Evolutionary conservation across 1,139 yeast genomes (phyloP).

Genomic region (Saccharomyces hybrid): DNA sequence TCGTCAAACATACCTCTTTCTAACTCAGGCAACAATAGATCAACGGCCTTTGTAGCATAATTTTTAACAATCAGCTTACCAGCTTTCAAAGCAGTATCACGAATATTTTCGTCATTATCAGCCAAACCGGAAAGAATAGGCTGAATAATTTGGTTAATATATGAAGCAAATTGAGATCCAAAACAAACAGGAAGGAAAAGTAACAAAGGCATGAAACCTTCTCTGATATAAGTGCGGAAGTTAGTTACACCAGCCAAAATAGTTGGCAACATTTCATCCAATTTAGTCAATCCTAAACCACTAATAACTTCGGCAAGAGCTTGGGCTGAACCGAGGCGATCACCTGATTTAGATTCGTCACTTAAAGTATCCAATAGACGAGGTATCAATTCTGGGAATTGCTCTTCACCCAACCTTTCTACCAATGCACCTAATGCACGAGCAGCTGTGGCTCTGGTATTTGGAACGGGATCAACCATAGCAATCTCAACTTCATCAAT

Average conservation of each 20-base stretch:
- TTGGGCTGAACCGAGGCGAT: slow-evolving; percentile 94
- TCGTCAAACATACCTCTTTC: slow-evolving; percentile 81
- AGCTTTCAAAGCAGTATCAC: slow-evolving; percentile 86
- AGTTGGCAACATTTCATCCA: slow-evolving; percentile 81
- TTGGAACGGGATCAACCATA: slow-evolving; percentile 98
- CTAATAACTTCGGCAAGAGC: slow-evolving; percentile 89
- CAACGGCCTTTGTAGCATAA: slow-evolving; percentile 90
- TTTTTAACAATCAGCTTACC: slow-evolving; percentile 88
- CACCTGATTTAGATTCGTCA: slow-evolving; percentile 80
- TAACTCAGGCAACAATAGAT: slow-evolving; percentile 84
- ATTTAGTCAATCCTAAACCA: slow-evolving; percentile 79
- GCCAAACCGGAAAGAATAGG: slow-evolving; percentile 89
- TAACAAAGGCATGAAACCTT: slow-evolving; percentile 87
- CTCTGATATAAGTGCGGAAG: slow-evolving; percentile 64
- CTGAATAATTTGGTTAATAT: slow-evolving; percentile 75
- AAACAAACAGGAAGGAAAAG: slow-evolving; percentile 90
- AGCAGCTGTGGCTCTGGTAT: slow-evolving; percentile 94
- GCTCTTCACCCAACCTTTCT: slow-evolving; percentile 92
- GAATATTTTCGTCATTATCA: slow-evolving; percentile 74
- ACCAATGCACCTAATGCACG: slow-evolving; percentile 95
- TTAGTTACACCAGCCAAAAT: slow-evolving; percentile 69
- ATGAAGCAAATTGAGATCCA: slow-evolving; percentile 87
- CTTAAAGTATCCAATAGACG: slow-evolving; percentile 67
- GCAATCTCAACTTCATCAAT: slow-evolving; percentile 82
- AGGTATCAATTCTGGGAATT: slow-evolving; percentile 87